Evolutionary conservation across 768 basidiomycete genomes (phyloP), one percentile per base, ranked within the genome.

Genomic region (Holtermanniella nyarrowii): DNA sequence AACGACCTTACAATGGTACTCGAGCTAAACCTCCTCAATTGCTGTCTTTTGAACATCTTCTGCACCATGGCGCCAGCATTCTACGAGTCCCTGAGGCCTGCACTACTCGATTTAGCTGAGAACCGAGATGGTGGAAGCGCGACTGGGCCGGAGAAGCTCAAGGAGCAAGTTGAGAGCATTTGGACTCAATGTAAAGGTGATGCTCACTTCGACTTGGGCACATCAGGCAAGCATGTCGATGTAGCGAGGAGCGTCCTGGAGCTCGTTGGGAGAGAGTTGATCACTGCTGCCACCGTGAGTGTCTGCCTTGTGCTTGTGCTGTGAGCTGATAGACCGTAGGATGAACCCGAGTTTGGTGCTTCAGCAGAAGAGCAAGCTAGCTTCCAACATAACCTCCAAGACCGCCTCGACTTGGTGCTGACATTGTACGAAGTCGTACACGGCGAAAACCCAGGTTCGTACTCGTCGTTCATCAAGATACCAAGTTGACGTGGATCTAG

Each of bases 381-480:
- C 3, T 65, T 65, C 42, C 58, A 58, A 24, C 50, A 48, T 3
- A 41, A 20, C 20, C 42, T 65, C 40, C 55, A 58, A 46, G 61
- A 65, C 26, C 51, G 66, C 11, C 44, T 68, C 4, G 66, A 68
- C 39, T 49, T 65, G n/a, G 31, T 58, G 10, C 45, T 68, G 24
- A 61, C 63, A 12, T 53, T 68, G 14, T 68, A 54, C 53, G 66
- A 68, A 44, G 44, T 58, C 2, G 61, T 56, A 2, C 59, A 60
- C 25, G 42, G 44, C 16, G 22, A 45, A 14, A 27, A 44, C 24
- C 60, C 54, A 21, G 57, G 65, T 66, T 21, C 31, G 60, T 48
- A n/a, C 24, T 11, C 1, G 4, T 16, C 13, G 22, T 12, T 3
- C 1, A n/a, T 25, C 24, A 14, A 7, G 18, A 23, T 21, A 3